Percentiles rank a stretch among this genome's conserved stretches.
Conservation (phyloP, 768 basidiomycete species). For the Agrocybe praecox region DNA sequence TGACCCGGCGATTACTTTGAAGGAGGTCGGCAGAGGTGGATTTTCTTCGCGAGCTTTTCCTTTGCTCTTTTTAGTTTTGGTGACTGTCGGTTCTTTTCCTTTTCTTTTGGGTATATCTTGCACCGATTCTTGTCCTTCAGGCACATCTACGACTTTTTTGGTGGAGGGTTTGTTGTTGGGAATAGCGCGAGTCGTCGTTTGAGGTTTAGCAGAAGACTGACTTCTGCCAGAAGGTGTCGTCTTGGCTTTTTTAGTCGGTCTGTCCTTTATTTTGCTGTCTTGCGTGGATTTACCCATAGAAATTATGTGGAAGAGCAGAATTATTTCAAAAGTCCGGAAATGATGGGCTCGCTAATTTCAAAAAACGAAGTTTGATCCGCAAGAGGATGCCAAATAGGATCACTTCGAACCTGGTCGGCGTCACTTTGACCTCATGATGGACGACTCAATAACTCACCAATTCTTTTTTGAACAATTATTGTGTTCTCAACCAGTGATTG, state of each 20-base stretch:
- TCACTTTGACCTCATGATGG: background rate
- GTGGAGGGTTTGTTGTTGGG: constrained; percentile 4
- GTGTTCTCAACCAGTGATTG: background rate
- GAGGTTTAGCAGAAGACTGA: constrained; percentile 16
- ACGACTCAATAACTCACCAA: background rate
- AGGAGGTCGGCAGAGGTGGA: constrained; percentile 52
- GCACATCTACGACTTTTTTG: background rate
- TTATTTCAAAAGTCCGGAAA: background rate
- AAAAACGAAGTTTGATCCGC: constrained; percentile 16
- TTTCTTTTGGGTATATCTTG: constrained; percentile 17
- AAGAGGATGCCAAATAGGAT: constrained; percentile 13
- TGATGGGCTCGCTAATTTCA: background rate
- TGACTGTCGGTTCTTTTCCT: constrained; percentile 15
- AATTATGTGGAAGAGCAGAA: background rate
- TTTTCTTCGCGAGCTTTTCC: constrained; percentile 16
- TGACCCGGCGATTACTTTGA: constrained; percentile 89
- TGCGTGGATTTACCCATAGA: constrained; percentile 13
- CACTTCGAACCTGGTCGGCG: background rate
- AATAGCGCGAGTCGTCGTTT: constrained; percentile 20
- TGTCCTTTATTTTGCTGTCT: constrained; percentile 1
- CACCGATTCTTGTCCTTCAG: background rate
- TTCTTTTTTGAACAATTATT: background rate
- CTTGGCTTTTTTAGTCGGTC: constrained; percentile 30
- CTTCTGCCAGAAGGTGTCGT: constrained; percentile 14
- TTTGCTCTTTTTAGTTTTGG: constrained; percentile 20